These are phyloP conservation scores for Escovopsis sp. DNA, from an alignment of 2,329 filamentous ascomycete species.

Conservation along the genomic window DNA sequence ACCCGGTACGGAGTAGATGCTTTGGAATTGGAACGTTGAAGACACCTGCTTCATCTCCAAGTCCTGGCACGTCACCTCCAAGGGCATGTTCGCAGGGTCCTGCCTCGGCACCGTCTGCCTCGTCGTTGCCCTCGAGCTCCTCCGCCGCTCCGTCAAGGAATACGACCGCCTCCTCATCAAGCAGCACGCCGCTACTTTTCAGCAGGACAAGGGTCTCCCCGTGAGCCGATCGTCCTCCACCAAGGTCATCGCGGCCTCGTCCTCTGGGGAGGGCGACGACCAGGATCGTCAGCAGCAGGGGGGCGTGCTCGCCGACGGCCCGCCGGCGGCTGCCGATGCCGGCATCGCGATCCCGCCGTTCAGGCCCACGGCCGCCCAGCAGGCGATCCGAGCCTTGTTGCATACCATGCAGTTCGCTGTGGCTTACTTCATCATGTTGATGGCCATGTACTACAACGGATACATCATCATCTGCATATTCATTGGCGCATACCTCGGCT, in stretches of 20 bases:
- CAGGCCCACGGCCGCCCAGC: conserved; percentile 49
- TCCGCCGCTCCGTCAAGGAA: conserved; percentile 56
- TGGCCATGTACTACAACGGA: conserved; percentile 49
- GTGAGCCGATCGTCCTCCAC: conserved; percentile 4
- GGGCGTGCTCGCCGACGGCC: not conserved
- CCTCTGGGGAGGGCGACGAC: conserved; percentile 2
- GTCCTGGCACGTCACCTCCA: conserved; percentile 55
- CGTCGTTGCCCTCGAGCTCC: conserved; percentile 54
- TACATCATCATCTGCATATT: conserved; percentile 75
- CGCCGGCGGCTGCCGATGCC: conserved; percentile 4
- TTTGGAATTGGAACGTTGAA: conserved; percentile 67
- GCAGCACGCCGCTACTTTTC: conserved; percentile 28
- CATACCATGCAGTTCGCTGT: conserved; percentile 60
- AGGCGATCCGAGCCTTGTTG: conserved; percentile 49
- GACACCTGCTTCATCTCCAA: conserved; percentile 55
- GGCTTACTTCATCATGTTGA: conserved; percentile 67
- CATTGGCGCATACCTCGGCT: conserved; percentile 58
- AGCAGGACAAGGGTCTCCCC: conserved; percentile 1
- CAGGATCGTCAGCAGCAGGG: conserved; percentile 7
- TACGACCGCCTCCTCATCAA: conserved; percentile 54
- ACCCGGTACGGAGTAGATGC: conserved; percentile 49
- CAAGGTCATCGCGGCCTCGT: not conserved
- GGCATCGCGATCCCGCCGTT: conserved; percentile 19
- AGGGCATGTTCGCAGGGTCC: conserved; percentile 61
- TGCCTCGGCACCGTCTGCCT: conserved; percentile 69